A percentile compares a stretch with the other conserved stretches of the same genome.
Evolutionary conservation across 164 flowering plant species (phyloP).

Genomic region (Liriodendron chinense): DNA sequence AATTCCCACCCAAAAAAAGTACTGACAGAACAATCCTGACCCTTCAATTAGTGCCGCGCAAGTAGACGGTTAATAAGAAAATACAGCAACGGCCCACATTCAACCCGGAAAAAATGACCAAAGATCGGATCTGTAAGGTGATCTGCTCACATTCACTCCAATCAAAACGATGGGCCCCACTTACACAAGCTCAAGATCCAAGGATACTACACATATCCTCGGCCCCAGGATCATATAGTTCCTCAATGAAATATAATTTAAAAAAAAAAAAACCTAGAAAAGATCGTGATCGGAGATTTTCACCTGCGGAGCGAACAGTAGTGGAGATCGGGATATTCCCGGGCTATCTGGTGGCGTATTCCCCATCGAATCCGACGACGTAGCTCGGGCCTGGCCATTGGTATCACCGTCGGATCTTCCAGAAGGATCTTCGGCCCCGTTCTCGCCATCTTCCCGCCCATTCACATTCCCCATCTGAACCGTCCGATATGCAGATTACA

Average conservation of each 20-base stretch:
- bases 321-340: conserved; percentile 52
- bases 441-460: conserved; percentile 56
- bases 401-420: conserved; percentile 23
- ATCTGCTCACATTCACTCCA: too few relatives aligned
- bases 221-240: too few relatives aligned
- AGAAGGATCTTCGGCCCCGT: conserved; percentile 24
- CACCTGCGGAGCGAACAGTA: conserved; percentile 75
- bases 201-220: too few relatives aligned
- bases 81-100: background rate
- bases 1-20: too few relatives aligned
- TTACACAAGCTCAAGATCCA: too few relatives aligned
- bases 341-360: conserved; percentile 61
- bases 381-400: conserved; percentile 22
- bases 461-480: conserved; percentile 65
- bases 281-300: background rate
- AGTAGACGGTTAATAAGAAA: too few relatives aligned
- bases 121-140: too few relatives aligned
- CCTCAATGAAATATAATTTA: too few relatives aligned
- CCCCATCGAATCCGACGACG: conserved; percentile 46
- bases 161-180: too few relatives aligned
- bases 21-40: too few relatives aligned
- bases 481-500: background rate
- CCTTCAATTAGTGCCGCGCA: too few relatives aligned
- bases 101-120: background rate
- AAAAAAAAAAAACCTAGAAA: background rate